These are phyloP conservation scores for Pichia sp. DNA, from an alignment of 1,139 yeast genomes.

Conservation along the genomic window DNA sequence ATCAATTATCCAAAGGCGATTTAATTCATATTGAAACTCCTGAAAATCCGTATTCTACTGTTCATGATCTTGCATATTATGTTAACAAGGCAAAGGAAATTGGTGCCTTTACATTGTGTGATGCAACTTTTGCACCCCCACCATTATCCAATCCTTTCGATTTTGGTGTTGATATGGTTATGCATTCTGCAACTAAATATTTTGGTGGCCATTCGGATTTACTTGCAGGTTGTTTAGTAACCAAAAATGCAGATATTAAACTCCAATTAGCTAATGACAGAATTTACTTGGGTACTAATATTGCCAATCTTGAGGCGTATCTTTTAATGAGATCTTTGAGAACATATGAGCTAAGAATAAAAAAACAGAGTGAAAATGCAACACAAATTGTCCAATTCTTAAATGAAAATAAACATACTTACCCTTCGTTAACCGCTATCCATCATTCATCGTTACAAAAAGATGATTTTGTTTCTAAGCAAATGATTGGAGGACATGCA, in stretches of 20 bases:
- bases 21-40: constrained; percentile 83
- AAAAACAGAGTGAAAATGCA: constrained; percentile 60
- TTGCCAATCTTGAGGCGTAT: constrained; percentile 71
- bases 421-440: constrained; percentile 46
- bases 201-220: constrained; percentile 94
- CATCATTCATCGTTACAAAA: constrained; percentile 72
- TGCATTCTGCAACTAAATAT: constrained; percentile 89
- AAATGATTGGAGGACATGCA: constrained; percentile 56
- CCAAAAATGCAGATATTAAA: constrained; percentile 45
- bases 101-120: constrained; percentile 72
- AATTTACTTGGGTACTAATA: constrained; percentile 64
- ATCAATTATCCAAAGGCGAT: constrained; percentile 57
- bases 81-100: constrained; percentile 65
- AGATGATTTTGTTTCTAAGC: constrained; percentile 55
- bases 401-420: constrained; percentile 39
- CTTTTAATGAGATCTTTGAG: constrained; percentile 71
- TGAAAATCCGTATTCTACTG: constrained; percentile 70
- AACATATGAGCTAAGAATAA: constrained; percentile 66
- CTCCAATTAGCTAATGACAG: constrained; percentile 52
- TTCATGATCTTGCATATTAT: constrained; percentile 51
- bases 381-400: constrained; percentile 56
- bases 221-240: constrained; percentile 70
- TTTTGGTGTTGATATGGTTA: constrained; percentile 72
- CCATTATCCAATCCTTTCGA: constrained; percentile 75
- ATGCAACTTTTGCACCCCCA: constrained; percentile 92